Base-by-base conservation (phyloP, 2,329 filamentous ascomycete genomes). In the Diaporthe velutina region DNA sequence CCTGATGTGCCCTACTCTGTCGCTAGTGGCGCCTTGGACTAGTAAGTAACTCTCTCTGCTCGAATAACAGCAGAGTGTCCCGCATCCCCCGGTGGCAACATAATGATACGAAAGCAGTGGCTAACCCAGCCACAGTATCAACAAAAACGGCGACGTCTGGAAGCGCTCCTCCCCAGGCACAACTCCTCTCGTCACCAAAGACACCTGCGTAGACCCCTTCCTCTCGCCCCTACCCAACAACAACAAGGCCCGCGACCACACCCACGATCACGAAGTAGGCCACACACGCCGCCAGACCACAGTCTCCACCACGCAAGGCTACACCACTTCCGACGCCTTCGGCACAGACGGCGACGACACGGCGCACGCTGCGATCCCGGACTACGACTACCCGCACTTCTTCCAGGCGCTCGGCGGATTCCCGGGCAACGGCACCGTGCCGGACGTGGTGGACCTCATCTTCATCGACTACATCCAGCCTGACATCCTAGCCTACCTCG, bases 251-350 rank as follows among this genome's bases (percentile, higher is more conserved):
- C 55, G 67, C 4, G 64, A 75, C 15, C 72, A 72, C 57, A 77
- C 75, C 12, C 77, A 77, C 19, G 78, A 82, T 64, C 78, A 80
- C 50, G 80, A n/a, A n/a, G n/a, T 80, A 9, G 85, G 85, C 22
- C 82, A 85, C 58, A 81, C 86, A 8, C 83, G 87, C n/a, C 88
- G 88, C n/a, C 88, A 89, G 52, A 85, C 88, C 73, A 77, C 80
- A 13, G 82, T 83, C 8, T 78, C 86, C 10, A 84, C 84, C 0
- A 84, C 88, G 0, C 72, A 74, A 13, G 90, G 89, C 4, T 90
- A 90, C 80, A 86, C 84, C 4, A 91, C 90, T 0, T 84, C 79
- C 3, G 90, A 91, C 76, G 90, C 90, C 78, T 91, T 90, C 77
- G 90, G 89, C 68, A 84, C 80, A 4, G 89, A 86, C 66, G 83